Evolutionary conservation across 257 asterid species (phyloP).

Genomic region (Paulownia fortunei): DNA sequence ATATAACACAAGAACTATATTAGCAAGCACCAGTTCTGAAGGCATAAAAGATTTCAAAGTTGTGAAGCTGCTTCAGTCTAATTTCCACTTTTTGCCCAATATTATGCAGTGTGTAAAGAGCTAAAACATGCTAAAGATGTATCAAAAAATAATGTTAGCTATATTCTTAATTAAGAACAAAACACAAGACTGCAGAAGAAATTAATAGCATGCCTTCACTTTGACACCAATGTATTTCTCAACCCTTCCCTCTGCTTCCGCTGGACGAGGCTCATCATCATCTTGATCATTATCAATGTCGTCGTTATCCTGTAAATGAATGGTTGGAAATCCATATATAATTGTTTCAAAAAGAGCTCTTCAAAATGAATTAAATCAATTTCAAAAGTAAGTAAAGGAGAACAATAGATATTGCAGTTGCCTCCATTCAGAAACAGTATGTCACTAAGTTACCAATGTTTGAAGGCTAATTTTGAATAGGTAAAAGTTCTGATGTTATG

Average conservation of each 20-base stretch:
- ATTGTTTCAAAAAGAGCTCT: constrained; percentile 5
- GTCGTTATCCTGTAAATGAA: constrained; percentile 67
- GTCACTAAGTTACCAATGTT: background rate
- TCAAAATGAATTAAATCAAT: background rate
- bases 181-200: constrained; percentile 16
- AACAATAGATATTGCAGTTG: background rate
- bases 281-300: constrained; percentile 79
- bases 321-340: constrained; percentile 10
- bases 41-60: background rate
- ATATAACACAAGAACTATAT: constrained; percentile 16
- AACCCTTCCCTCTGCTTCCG: constrained; percentile 82
- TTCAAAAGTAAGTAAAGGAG: background rate
- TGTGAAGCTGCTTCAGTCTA: background rate
- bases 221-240: constrained; percentile 97
- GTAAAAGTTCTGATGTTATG: background rate
- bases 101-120: constrained; percentile 1
- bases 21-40: constrained; percentile 3
- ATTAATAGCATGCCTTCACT: constrained; percentile 78
- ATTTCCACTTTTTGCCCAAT: background rate
- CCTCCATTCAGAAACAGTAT: constrained; percentile 7
- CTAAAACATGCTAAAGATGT: constrained; percentile 24
- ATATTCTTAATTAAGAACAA: constrained; percentile 3
- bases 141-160: constrained; percentile 9
- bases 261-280: constrained; percentile 83
- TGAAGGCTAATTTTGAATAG: background rate